Evolutionary conservation across 306 rosid species (phyloP), one percentile per base, ranked within the genome.

Genomic region (Chamaecrista fasciculata): DNA sequence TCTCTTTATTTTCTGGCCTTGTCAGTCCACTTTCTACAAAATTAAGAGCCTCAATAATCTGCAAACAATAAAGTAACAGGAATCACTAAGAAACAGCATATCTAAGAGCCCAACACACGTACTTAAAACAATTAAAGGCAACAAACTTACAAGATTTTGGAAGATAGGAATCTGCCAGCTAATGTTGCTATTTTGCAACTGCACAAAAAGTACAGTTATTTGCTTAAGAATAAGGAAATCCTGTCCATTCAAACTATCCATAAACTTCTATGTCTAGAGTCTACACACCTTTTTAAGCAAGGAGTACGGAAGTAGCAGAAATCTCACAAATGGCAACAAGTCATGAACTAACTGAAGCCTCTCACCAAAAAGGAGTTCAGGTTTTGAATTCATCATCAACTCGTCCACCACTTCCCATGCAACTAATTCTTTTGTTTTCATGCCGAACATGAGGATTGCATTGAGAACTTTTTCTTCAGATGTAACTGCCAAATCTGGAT

Each of bases 391-490:
- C 19, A 46, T 69, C 67, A 93, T 83, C 75, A 86, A 84, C 67
- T 83, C 92, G 79, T 85, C 94, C 55, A 90, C 89, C 31, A 70
- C 76, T 70, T 83, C 96, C 98, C 97, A 93, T 55, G 82, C 91
- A 81, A 75, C 77, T 40, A 82, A 68, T 65, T 86, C 87, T 57
- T 84, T 81, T 44, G 87, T 84, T 71, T 85, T 77, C 75, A 83
- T 75, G 72, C 96, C 97, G 86, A 87, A 93, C 84, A 85, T 79
- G 57, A 88, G 76, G 80, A 94, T 86, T 69, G 97, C 96, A 79
- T 90, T 83, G 28, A 94, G 86, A 72, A 94, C 92, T 76, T 86
- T 90, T 80, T 94, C 98, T 86, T 94, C 98, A 19, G 92, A 90
- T 51, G 98, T 94, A 56, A 90, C 96, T 0, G 97, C 83, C 89